Evolutionary conservation across 352 stramenopile genomes (phyloP).

Genomic region (Phytophthora capsici): DNA sequence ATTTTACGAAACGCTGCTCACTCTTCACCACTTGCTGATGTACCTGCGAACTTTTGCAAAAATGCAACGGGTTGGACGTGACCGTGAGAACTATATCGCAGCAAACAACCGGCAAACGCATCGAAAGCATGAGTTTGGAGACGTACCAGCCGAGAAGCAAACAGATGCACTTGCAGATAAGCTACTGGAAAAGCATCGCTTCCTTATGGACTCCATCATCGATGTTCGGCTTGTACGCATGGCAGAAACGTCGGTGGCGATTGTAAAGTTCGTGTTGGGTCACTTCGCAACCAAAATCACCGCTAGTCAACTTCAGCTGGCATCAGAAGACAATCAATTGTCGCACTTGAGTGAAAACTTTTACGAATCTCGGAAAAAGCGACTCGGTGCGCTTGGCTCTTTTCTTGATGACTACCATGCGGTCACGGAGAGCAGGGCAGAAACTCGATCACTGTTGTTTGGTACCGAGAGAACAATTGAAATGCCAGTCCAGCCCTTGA

Average conservation of each 20-base stretch:
- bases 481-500: conserved; percentile 29
- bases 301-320: conserved; percentile 8
- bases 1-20: conserved; percentile 72
- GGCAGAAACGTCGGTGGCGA: conserved; percentile 57
- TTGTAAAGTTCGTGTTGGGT: conserved; percentile 67
- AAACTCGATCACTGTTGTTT: conserved; percentile 35
- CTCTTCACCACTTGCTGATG: conserved; percentile 66
- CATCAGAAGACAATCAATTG: conserved; percentile 28
- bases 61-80: conserved; percentile 25
- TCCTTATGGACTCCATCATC: conserved; percentile 75
- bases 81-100: conserved; percentile 33
- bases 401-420: conserved; percentile 42
- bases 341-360: conserved; percentile 21
- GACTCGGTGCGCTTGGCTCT: conserved; percentile 22
- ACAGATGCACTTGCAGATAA: conserved; percentile 49
- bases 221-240: conserved; percentile 66
- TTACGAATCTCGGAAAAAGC: conserved; percentile 19
- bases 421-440: conserved; percentile 18
- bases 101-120: conserved; percentile 27
- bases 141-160: conserved; percentile 41
- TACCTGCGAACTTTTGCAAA: conserved; percentile 46
- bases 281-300: conserved; percentile 40
- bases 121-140: conserved; percentile 9
- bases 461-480: conserved; percentile 36
- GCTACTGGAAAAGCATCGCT: conserved; percentile 65